A percentile compares a stretch with the other conserved stretches of the same genome.
Conservation (phyloP, 441 rosid genomes). For the Populus tomentosa region DNA sequence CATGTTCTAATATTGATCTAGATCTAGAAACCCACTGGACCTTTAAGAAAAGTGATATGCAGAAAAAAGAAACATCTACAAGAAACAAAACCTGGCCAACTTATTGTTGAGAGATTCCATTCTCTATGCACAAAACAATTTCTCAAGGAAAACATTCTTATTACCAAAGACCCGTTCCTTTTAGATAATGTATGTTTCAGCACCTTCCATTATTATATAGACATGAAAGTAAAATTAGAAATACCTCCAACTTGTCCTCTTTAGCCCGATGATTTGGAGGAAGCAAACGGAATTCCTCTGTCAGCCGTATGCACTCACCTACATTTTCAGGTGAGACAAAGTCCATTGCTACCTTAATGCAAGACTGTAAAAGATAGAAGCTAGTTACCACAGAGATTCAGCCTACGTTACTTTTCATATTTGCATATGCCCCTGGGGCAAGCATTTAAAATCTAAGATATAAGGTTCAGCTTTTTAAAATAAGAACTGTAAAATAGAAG, state of each 20-base stretch:
- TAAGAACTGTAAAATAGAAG: not conserved
- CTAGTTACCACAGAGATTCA: not conserved
- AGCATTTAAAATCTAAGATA: not conserved
- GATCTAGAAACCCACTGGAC: not conserved
- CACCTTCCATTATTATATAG: not conserved
- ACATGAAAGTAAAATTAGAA: not conserved
- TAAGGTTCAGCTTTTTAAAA: not conserved
- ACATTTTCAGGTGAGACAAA: constrained; percentile 35
- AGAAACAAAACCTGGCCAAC: not conserved
- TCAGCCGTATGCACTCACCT: constrained; percentile 28
- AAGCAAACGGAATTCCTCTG: constrained; percentile 26
- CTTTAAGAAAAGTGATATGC: not conserved
- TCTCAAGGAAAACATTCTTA: not conserved
- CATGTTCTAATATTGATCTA: not conserved
- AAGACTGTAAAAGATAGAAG: constrained; percentile 20
- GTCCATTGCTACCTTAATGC: constrained; percentile 33
- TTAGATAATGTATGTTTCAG: not conserved
- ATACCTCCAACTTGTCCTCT: constrained; percentile 33
- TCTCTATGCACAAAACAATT: not conserved
- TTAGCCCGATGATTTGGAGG: constrained; percentile 26
- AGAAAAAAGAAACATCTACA: not conserved
- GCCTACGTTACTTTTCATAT: not conserved
- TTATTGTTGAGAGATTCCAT: not conserved
- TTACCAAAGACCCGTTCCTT: not conserved
- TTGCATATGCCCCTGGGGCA: not conserved